A percentile compares a stretch with the other conserved stretches of the same genome.
These are phyloP conservation scores for Sarcodon sp. DNA, from an alignment of 768 basidiomycete species.

Conservation along the genomic window DNA sequence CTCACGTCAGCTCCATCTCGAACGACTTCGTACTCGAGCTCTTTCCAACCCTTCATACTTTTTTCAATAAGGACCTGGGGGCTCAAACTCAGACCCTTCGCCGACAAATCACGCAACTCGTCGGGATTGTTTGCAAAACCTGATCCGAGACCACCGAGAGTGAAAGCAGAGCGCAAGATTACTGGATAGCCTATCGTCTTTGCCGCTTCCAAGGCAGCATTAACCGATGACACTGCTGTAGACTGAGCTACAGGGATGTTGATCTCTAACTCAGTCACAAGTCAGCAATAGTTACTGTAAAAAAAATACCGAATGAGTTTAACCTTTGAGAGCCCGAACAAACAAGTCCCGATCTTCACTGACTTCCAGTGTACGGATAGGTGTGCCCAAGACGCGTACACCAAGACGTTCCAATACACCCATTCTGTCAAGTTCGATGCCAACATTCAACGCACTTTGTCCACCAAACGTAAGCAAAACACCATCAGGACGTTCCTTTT, in stretches of 20 bases:
- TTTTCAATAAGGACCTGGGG: slow-evolving; percentile 97
- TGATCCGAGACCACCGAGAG: slow-evolving; percentile 95
- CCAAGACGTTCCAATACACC: slow-evolving; percentile 88
- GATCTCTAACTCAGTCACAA: slow-evolving; percentile 48
- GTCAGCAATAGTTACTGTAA: background rate
- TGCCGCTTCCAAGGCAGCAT: slow-evolving; percentile 85
- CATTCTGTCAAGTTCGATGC: slow-evolving; percentile 94
- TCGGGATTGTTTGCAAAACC: slow-evolving; percentile 94
- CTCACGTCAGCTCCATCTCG: slow-evolving; percentile 92
- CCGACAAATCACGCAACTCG: slow-evolving; percentile 88
- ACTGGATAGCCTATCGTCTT: slow-evolving; percentile 92
- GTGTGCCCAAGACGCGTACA: slow-evolving; percentile 89
- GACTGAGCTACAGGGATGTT: slow-evolving; percentile 93
- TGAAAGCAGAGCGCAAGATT: slow-evolving; percentile 93
- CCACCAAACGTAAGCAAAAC: slow-evolving; percentile 97
- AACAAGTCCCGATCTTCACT: slow-evolving; percentile 97
- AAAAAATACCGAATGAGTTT: slow-evolving; percentile 2
- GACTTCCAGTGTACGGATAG: slow-evolving; percentile 87
- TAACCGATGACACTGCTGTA: slow-evolving; percentile 92
- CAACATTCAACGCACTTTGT: slow-evolving; percentile 95
- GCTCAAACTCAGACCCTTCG: slow-evolving; percentile 79
- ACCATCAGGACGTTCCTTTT: slow-evolving; percentile 97
- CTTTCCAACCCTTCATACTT: slow-evolving; percentile 99
- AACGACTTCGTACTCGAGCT: slow-evolving; percentile 98
- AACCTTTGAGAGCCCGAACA: slow-evolving; percentile 91